Base-by-base conservation (phyloP, 805 yeast genomes). In the Nakazawaea molendinolei region DNA sequence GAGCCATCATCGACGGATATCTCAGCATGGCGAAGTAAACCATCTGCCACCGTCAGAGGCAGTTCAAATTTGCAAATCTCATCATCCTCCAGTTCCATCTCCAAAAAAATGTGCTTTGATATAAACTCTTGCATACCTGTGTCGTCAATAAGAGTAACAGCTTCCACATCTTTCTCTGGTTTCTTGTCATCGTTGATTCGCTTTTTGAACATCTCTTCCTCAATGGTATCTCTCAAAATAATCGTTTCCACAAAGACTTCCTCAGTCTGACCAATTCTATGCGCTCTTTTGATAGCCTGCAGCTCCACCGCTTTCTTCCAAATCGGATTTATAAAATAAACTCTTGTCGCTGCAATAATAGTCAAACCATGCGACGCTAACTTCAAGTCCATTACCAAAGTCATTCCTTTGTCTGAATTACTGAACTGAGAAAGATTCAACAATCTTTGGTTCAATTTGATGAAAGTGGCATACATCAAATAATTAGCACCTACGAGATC, bases 271-370 rank as follows among this genome's bases (percentile, higher is more conserved):
- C 89, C 87, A 51, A 80, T 80, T 54, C 87, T 67, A 55, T 80
- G 89, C 0, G 86, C 81, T 59, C 89, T 69, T 44, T 81, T 79
- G 32, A 80, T 77, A 1, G 86, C 86, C 47, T 80, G 87, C 0
- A 86, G 86, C 50, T 80, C 87, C 14, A 74, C 61, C 0, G 82
- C 69, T 38, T 75, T 64, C 43, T 68, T 73, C 87, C 86, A 80
- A 2, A 80, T 79, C 1, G 86, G 86, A 44, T 70, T 77, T n/a
- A 79, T 61, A 50, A 80, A 79, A 48, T 76, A 80, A 2, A 80
- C 83, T 36, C 76, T 62, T 0, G 86, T 76, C 3, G 87, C 87
- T 0, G 78, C 65, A 14, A 76, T 71, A 6, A 80, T 76, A 0
- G 83, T 79, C 28, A 80, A 52, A 0, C 87, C 87, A 56, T 78